Conservation (phyloP, 371 early-diverging fungal genomes). For the Mortierella sp. region DNA sequence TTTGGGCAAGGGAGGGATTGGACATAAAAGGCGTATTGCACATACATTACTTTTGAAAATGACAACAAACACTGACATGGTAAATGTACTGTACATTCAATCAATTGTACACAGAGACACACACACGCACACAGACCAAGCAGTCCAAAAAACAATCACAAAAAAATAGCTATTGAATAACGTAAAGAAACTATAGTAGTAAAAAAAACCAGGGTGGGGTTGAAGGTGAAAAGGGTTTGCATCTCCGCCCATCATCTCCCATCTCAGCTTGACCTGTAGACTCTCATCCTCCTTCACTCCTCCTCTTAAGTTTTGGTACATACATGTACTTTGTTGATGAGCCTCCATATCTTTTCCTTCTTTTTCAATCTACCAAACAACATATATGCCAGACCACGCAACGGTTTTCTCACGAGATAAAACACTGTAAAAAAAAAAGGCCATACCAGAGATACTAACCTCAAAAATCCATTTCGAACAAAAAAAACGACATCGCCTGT, state of each 20-base stretch:
- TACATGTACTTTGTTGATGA: background rate
- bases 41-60: background rate
- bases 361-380: background rate
- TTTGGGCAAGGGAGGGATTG: background rate
- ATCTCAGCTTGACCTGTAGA: background rate
- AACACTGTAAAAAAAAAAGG: background rate
- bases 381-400: background rate
- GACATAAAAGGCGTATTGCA: background rate
- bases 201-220: background rate
- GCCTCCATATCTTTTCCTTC: background rate
- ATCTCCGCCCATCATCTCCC: background rate
- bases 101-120: background rate
- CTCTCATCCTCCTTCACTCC: background rate
- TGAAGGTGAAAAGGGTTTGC: background rate
- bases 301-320: background rate
- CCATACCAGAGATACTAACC: background rate
- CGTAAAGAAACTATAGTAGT: background rate
- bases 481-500: background rate
- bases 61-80: background rate
- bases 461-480: background rate
- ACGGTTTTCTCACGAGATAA: background rate
- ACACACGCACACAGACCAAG: conserved; percentile 9
- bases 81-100: background rate
- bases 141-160: background rate
- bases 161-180: background rate